Base-by-base conservation (phyloP, 2,329 filamentous ascomycete species). In the Chalaropsis ovoidea region DNA sequence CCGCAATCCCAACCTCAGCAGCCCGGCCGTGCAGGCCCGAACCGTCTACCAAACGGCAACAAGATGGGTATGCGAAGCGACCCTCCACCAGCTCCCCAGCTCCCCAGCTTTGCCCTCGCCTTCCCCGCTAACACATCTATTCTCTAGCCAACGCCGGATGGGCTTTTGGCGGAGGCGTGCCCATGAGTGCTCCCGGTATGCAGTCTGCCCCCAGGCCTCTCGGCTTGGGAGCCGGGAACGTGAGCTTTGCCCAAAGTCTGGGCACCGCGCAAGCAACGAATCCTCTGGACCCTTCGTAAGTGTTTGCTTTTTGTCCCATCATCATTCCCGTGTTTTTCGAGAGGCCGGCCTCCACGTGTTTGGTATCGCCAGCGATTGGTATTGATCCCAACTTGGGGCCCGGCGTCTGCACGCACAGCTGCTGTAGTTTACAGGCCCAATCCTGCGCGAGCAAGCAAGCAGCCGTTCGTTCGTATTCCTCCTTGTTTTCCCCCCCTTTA, bases 181-280 rank as follows among this genome's bases (percentile, higher is more conserved):
- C 84, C 31, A 85, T 87, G 81, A 80, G 82, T 67, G 76, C 76
- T 70, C 79, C 78, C 71, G 77, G 77, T 54, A 76, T 84, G 66
- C 81, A 79, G 71, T 83, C 78, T 69, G 77, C 79, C 62, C 74
- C 77, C 65, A 78, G 58, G 39, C 64, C 82, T 71, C 80, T 84
- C 76, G 75, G 83, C 35, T 42, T 62, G 71, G 79, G 80, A 68
- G 62, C 67, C 11, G 78, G 82, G 70, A 84, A 81, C 73, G 77
- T 84, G 67, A 87, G 84, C 74, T 87, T 87, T 75, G 84, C 84
- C 61, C 84, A 87, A 73, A 86, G 83, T 72, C 76, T 87, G 71
- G 81, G 80, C 71, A 82, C 82, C 68, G 85, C 84, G 67, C 83
- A 86, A 74, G 80, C 82, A 70, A 77, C 81, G 70, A 83, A 84